Percentiles rank a stretch among this genome's conserved stretches.
These are phyloP conservation scores for Aspergillus sp. DNA, from an alignment of 2,329 filamentous ascomycete species.

Conservation along the genomic window DNA sequence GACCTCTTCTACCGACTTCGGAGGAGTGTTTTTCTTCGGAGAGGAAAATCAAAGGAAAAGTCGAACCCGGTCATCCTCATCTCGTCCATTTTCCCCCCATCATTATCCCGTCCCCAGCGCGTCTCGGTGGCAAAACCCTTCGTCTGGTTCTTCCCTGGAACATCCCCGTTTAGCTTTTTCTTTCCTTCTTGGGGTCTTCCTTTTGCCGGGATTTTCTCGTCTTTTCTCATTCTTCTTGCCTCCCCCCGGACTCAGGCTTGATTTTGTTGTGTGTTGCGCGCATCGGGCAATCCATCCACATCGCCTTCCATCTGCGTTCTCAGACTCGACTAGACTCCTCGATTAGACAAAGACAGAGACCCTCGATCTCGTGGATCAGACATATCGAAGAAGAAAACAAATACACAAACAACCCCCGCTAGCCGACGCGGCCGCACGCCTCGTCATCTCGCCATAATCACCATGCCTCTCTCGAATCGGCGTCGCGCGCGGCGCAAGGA, in stretches of 20 bases:
- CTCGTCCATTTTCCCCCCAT: neutral
- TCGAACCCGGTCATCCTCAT: too few species aligned
- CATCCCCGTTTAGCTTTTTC: constrained; percentile 13
- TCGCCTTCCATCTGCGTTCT: too few species aligned
- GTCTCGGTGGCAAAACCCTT: constrained; percentile 31
- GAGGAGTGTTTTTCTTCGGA: too few species aligned
- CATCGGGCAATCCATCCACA: too few species aligned
- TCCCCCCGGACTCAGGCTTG: constrained; percentile 1
- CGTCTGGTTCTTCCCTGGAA: constrained; percentile 32
- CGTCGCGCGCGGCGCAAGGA: constrained; percentile 48
- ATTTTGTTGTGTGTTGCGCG: neutral
- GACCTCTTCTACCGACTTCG: neutral
- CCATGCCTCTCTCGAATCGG: constrained; percentile 44
- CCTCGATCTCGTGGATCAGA: too few species aligned
- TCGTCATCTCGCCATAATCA: constrained; percentile 2
- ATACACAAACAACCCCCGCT: too few species aligned
- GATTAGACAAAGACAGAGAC: too few species aligned
- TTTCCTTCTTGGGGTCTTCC: constrained; percentile 14
- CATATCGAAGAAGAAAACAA: too few species aligned
- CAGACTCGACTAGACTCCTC: too few species aligned
- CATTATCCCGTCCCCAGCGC: constrained; percentile 6
- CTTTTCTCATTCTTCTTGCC: constrained; percentile 2
- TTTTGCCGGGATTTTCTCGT: constrained; percentile 7
- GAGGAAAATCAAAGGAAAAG: too few species aligned
- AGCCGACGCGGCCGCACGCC: neutral